Evolutionary conservation across 2,329 filamentous ascomycete genomes (phyloP).

Genomic region (Diaporthe sp.): DNA sequence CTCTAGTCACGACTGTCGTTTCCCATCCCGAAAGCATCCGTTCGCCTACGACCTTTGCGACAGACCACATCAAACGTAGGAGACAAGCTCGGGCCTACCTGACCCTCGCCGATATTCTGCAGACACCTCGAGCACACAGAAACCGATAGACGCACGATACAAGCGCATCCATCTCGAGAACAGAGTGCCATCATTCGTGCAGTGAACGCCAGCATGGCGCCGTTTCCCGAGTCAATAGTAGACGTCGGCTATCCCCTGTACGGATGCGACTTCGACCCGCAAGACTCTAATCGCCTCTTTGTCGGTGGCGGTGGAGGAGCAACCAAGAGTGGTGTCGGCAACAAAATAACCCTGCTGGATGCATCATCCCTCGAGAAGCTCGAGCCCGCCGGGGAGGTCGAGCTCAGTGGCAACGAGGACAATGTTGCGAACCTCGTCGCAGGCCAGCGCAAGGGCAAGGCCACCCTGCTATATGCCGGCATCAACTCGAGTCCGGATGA

Average conservation of each 20-base stretch:
- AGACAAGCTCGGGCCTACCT: not conserved
- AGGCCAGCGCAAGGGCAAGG: constrained; percentile 69
- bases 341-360: constrained; percentile 86
- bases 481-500: constrained; percentile 85
- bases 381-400: constrained; percentile 76
- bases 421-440: constrained; percentile 86
- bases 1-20: not conserved
- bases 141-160: not conserved
- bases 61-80: not conserved
- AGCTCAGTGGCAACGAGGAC: constrained; percentile 87
- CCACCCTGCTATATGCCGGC: constrained; percentile 76
- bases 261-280: constrained; percentile 87
- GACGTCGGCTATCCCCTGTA: constrained; percentile 87
- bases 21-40: not conserved
- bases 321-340: constrained; percentile 83
- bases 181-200: not conserved
- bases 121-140: not conserved
- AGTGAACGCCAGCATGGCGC: constrained; percentile 42
- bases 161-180: not conserved
- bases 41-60: not conserved
- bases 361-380: constrained; percentile 74
- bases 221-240: constrained; percentile 67
- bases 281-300: constrained; percentile 80
- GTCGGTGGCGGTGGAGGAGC: constrained; percentile 91
- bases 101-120: not conserved